Base-by-base conservation (phyloP, 768 basidiomycete genomes). In the Tricholomella constricta region DNA sequence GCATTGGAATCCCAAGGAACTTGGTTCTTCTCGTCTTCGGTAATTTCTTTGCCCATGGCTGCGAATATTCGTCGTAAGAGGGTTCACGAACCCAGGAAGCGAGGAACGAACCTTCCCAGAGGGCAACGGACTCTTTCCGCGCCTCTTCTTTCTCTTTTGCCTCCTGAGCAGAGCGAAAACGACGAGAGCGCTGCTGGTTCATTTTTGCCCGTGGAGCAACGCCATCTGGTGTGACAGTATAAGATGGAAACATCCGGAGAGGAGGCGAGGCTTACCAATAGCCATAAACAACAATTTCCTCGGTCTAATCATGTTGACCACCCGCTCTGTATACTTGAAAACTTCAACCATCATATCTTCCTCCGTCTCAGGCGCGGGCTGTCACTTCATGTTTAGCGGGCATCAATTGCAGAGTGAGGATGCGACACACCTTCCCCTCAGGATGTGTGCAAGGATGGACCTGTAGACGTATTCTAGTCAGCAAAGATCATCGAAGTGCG, bases 391-490 rank as follows among this genome's bases (percentile, higher is more conserved):
- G 48, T 17, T 42, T 36, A 56, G 38, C 48, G 22, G n/a, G 34
- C 32, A 50, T 15, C 50, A 47, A 31, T 35, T n/a, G 20, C 44
- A 3, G 19, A 35, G 29, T 46, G 34, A 19, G 17, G 27, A 23
- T 40, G 31, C 27, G 50, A 61, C 77, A 41, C 54, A 86, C 92
- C 80, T 90, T 95, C 65, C 95, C 96, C 72, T 98, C 97, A 0
- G 97, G 97, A 67, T 99, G 97, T 0, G 97, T 99, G 82, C 97
- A 98, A 0, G 97, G 97, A 71, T 99, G 97, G 10, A 99, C 91
- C 91, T 93, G 54, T 51, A 45, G 45, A 48, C 32, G 37, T 17
- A 14, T 9, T 35, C 38, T 10, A 45, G 43, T 34, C 10, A 23
- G 45, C 6, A n/a, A 40, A 38, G n/a, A 17, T 11, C 5, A 9